Evolutionary conservation across 805 yeast species (phyloP).

Genomic region (Ascoidea tarda): DNA sequence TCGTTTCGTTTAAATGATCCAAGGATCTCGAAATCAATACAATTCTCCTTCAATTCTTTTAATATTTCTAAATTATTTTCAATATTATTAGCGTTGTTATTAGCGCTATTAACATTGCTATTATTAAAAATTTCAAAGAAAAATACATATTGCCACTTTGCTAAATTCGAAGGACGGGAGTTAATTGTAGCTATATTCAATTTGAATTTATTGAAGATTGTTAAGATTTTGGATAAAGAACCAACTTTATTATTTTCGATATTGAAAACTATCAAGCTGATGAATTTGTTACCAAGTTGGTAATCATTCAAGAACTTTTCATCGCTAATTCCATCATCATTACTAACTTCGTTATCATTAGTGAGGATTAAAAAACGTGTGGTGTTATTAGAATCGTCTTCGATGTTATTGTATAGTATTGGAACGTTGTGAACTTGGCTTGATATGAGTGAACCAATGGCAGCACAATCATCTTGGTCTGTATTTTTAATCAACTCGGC

Average conservation of each 20-base stretch:
- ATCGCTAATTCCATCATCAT: conserved; percentile 1
- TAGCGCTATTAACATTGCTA: too few species aligned
- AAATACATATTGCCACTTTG: conserved; percentile 73
- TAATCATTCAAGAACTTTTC: conserved; percentile 11
- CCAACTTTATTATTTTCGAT: conserved; percentile 59
- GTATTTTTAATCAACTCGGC: conserved; percentile 21
- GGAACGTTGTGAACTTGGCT: conserved; percentile 44
- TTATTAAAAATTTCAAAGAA: conserved; percentile 47
- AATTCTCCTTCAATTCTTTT: conserved; percentile 16
- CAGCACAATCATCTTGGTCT: conserved; percentile 23
- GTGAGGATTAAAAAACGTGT: conserved; percentile 59
- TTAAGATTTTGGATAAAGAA: conserved; percentile 52
- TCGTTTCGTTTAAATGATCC: conserved; percentile 41
- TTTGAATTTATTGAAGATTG: conserved; percentile 35
- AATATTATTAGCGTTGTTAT: conserved; percentile 17
- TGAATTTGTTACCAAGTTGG: not conserved
- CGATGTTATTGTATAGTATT: conserved; percentile 40
- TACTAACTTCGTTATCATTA: not conserved
- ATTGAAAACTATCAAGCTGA: conserved; percentile 53
- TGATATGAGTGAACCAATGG: conserved; percentile 63
- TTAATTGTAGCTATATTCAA: conserved; percentile 60
- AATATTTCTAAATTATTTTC: conserved; percentile 18
- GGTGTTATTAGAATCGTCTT: conserved; percentile 64
- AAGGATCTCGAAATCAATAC: conserved; percentile 34
- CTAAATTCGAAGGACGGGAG: conserved; percentile 58